Evolutionary conservation across 495 filamentous ascomycete genomes (phyloP).

Genomic region (Polyplosphaeria fusca): DNA sequence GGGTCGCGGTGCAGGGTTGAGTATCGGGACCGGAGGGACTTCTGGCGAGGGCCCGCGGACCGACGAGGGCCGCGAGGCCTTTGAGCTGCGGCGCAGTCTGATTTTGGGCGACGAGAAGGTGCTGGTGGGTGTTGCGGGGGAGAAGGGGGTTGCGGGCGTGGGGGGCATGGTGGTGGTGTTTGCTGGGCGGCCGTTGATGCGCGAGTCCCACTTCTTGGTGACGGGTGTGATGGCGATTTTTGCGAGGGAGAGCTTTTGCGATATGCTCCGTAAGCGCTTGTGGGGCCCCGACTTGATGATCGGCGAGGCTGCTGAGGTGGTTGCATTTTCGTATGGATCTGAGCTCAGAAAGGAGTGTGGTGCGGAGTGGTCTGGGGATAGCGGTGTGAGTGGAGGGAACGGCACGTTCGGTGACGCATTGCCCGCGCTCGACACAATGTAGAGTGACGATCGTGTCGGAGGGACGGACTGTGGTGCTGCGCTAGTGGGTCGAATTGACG

Average conservation of each 20-base stretch:
- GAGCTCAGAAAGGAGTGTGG: constrained; percentile 30
- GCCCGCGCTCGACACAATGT: background rate
- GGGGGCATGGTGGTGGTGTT: constrained; percentile 12
- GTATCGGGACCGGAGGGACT: constrained; percentile 3
- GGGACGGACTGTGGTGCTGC: background rate
- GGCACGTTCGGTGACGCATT: background rate
- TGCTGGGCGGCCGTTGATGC: constrained; percentile 16
- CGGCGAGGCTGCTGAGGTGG: constrained; percentile 19
- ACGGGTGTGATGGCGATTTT: constrained; percentile 29
- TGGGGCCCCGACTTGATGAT: constrained; percentile 29
- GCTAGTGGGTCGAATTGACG: background rate
- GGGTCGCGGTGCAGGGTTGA: background rate
- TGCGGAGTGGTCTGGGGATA: constrained; percentile 15
- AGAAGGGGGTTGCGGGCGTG: constrained; percentile 22
- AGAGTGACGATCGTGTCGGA: constrained; percentile 16
- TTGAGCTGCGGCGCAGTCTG: constrained; percentile 10
- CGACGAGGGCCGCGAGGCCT: constrained; percentile 1
- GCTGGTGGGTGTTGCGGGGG: constrained; percentile 13
- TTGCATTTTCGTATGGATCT: constrained; percentile 30
- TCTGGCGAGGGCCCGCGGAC: background rate
- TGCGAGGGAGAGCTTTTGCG: constrained; percentile 29
- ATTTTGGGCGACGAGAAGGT: constrained; percentile 2
- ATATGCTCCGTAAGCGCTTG: constrained; percentile 30
- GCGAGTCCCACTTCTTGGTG: constrained; percentile 30
- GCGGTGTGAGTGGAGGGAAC: constrained; percentile 24